phyloP scores from a whole-genome alignment of 2,329 filamentous ascomycete genomes.

The Bipolaris gigantea region DNA sequence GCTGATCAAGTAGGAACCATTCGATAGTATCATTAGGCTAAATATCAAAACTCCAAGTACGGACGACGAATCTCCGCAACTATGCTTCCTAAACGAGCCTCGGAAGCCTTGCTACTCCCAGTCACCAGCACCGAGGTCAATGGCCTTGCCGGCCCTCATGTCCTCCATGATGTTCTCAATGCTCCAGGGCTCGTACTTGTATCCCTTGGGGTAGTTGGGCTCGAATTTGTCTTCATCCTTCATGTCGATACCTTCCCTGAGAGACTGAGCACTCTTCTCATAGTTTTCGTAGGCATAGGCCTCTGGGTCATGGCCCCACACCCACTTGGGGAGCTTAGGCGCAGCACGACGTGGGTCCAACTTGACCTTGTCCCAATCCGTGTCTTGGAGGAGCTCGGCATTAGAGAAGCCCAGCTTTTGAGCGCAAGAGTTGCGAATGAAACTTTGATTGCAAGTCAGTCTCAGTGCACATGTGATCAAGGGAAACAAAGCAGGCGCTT shows the following conservation, averaged over 20 bases:
- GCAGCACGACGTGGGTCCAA: conserved; percentile 49
- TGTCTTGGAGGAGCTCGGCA: conserved; percentile 52
- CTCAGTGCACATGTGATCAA: background rate
- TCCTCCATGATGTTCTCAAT: conserved; percentile 49
- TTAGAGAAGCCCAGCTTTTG: conserved; percentile 55
- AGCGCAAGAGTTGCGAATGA: conserved; percentile 53
- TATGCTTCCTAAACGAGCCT: too few relatives aligned
- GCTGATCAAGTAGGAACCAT: too few relatives aligned
- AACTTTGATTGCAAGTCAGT: conserved; percentile 32
- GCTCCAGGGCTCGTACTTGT: conserved; percentile 47
- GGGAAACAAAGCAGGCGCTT: conserved; percentile 9
- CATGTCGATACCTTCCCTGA: conserved; percentile 48
- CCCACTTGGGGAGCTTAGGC: conserved; percentile 52
- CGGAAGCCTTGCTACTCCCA: conserved; percentile 32
- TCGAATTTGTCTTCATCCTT: conserved; percentile 47
- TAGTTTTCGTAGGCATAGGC: conserved; percentile 51
- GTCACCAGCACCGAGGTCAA: conserved; percentile 42
- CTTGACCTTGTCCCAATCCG: conserved; percentile 54
- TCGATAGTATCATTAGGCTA: background rate
- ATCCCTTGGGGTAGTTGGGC: conserved; percentile 51
- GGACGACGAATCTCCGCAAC: background rate
- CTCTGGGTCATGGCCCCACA: conserved; percentile 52
- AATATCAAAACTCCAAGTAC: background rate
- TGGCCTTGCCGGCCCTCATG: conserved; percentile 39
- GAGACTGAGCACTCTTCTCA: conserved; percentile 45